A percentile compares a stretch with the other conserved stretches of the same genome.
Conservation (phyloP, 2,329 filamentous ascomycete species). For the Rhynchosporium secalis region DNA sequence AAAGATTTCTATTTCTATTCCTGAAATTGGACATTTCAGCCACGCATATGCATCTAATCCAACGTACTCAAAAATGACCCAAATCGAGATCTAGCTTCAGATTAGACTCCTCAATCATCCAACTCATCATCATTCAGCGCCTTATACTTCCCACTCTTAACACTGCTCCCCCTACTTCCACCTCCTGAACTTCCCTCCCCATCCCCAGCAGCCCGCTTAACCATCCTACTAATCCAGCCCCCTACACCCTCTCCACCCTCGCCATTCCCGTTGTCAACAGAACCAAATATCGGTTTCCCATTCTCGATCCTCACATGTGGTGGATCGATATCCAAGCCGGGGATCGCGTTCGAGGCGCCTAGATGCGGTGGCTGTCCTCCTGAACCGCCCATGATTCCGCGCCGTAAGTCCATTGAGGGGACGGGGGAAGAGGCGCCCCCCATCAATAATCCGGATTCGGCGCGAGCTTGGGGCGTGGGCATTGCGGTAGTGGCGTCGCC, state of each 20-base stretch:
- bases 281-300: constrained; percentile 48
- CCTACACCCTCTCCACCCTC: constrained; percentile 66
- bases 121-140: constrained; percentile 48
- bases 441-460: constrained; percentile 81
- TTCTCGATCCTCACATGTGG: constrained; percentile 59
- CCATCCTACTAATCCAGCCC: constrained; percentile 69
- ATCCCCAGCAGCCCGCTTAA: constrained; percentile 54
- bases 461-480: constrained; percentile 73
- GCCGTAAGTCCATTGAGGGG: constrained; percentile 72
- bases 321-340: constrained; percentile 78
- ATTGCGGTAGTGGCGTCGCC: constrained; percentile 86
- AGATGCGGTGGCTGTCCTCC: constrained; percentile 39
- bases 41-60: too few relatives aligned
- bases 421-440: constrained; percentile 70
- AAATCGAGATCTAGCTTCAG: too few relatives aligned
- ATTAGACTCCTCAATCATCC: not conserved
- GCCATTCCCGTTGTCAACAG: constrained; percentile 42
- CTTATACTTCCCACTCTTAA: constrained; percentile 36
- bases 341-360: constrained; percentile 68
- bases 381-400: constrained; percentile 45
- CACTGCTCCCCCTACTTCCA: constrained; percentile 35
- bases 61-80: too few relatives aligned
- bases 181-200: constrained; percentile 36
- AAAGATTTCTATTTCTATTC: too few relatives aligned
- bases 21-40: too few relatives aligned